phyloP scores from a whole-genome alignment of 2,329 filamentous ascomycete species.

The Sporothrix brunneoviolacea region DNA sequence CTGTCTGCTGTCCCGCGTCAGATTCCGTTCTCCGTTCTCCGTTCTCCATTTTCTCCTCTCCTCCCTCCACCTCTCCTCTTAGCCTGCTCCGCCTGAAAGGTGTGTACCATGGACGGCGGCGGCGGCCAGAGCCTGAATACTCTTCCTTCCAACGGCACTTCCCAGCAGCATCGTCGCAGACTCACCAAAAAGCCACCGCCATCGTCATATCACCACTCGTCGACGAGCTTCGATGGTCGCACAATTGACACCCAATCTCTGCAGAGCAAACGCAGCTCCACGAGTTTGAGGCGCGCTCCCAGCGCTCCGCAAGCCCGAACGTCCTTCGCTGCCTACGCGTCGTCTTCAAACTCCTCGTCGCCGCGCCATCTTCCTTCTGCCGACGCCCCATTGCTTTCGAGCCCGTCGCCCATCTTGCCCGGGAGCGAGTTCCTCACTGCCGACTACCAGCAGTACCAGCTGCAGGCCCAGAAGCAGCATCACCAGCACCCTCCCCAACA shows the following conservation, averaged over 20 bases:
- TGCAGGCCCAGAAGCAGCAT: slow-evolving; percentile 16
- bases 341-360: slow-evolving; percentile 37
- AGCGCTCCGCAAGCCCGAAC: slow-evolving; percentile 49
- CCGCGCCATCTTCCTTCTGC: slow-evolving; percentile 39
- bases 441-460: slow-evolving; percentile 26
- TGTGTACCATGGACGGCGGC: slow-evolving; percentile 39
- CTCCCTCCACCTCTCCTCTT: neutral
- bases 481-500: neutral
- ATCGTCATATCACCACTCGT: slow-evolving; percentile 41
- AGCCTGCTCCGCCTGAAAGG: slow-evolving; percentile 10
- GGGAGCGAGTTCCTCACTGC: slow-evolving; percentile 39
- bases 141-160: slow-evolving; percentile 38
- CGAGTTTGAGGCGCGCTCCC: slow-evolving; percentile 54
- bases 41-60: neutral
- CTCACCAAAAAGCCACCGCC: slow-evolving; percentile 57
- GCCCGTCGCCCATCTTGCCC: slow-evolving; percentile 41
- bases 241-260: slow-evolving; percentile 49
- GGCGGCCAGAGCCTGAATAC: slow-evolving; percentile 30
- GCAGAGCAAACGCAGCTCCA: slow-evolving; percentile 57
- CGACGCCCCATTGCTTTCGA: slow-evolving; percentile 20
- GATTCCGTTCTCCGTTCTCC: neutral
- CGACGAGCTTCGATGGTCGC: slow-evolving; percentile 45
- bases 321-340: slow-evolving; percentile 41
- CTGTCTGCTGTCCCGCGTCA: too few relatives aligned
- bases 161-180: slow-evolving; percentile 41